Evolutionary conservation across 2,329 filamentous ascomycete species (phyloP), one percentile per base, ranked within the genome.

Genomic region (Niveomyces coronatus): DNA sequence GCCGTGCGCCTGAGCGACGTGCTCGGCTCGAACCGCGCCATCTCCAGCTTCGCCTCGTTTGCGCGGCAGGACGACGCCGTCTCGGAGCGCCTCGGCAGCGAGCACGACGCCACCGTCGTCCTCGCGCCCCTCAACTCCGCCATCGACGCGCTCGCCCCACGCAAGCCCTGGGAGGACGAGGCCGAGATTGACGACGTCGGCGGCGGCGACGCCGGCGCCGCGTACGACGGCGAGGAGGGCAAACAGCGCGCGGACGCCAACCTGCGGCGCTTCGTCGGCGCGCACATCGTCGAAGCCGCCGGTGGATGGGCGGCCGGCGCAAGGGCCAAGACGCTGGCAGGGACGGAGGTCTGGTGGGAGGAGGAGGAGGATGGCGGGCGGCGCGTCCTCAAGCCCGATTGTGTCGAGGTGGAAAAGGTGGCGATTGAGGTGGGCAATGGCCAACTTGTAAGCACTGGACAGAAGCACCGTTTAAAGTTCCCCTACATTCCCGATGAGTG

Each of bases 111-210:
- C 55, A 84, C 84, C 13, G 95, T 87, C 3, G 78, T 96, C 17
- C 75, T 96, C 3, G 89, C 88, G 5, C 91, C 91, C 1, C 65
- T 84, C 38, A 96, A 98, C 66, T 77, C 74, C 14, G 86, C 80
- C 3, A 76, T 98, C 52, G 82, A 83, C 47, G 65, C 61, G 1
- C 65, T 96, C 17, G n/a, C n/a, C n/a, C 84, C 87, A 1, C 71
- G 82, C 37, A 96, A 95, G 58, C 88, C 88, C 0, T 94, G 85
- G 85, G 85, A 83, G 50, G 67, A 88, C 45, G 75, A 82, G 0
- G 61, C 70, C 37, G 87, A 94, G 47, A 89, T 91, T 55, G 63
- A 68, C 4, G 58, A 59, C 1, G 62, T 82, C 4, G 86, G 85
- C 0, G 67, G 71, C 2, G 62, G 78, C 22, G 85, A 82, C 4